Evolutionary conservation across 2,329 filamentous ascomycete genomes (phyloP).

Genomic region (Botrytis squamosa): DNA sequence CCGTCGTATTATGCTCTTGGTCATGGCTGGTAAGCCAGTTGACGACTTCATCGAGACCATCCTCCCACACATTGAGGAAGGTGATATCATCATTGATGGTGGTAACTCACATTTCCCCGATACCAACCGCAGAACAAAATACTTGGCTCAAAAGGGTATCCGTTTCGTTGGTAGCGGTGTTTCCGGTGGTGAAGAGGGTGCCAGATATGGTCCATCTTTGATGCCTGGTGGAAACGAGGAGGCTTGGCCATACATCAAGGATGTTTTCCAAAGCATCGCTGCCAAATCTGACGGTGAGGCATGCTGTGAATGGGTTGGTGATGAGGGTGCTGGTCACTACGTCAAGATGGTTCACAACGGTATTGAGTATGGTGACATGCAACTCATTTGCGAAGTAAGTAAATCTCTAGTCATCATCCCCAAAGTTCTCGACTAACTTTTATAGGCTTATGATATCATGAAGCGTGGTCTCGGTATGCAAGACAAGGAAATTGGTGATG

Average conservation of each 20-base stretch:
- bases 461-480: slow-evolving; percentile 91
- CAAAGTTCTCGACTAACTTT: slow-evolving; percentile 24
- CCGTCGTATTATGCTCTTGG: slow-evolving; percentile 95
- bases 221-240: slow-evolving; percentile 99
- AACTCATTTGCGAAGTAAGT: slow-evolving; percentile 95
- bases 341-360: slow-evolving; percentile 99
- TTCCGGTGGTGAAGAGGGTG: slow-evolving; percentile 98
- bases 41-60: slow-evolving; percentile 99
- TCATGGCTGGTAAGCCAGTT: slow-evolving; percentile 96
- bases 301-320: slow-evolving; percentile 99
- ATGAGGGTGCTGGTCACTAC: slow-evolving; percentile 99
- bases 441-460: slow-evolving; percentile 97
- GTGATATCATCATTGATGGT: slow-evolving; percentile 99
- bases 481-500: slow-evolving; percentile 93
- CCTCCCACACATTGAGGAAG: slow-evolving; percentile 75
- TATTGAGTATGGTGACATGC: slow-evolving; percentile 99
- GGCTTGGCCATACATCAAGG: slow-evolving; percentile 98
- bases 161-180: slow-evolving; percentile 96
- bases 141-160: slow-evolving; percentile 83
- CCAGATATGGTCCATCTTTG: slow-evolving; percentile 92
- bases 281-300: slow-evolving; percentile 97
- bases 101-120: slow-evolving; percentile 99
- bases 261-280: slow-evolving; percentile 96
- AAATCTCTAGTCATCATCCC: neutral
- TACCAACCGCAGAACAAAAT: slow-evolving; percentile 93